A percentile compares a stretch with the other conserved stretches of the same genome.
phyloP scores from a whole-genome alignment of 139 green algal species.

The Eudorina sp. region DNA sequence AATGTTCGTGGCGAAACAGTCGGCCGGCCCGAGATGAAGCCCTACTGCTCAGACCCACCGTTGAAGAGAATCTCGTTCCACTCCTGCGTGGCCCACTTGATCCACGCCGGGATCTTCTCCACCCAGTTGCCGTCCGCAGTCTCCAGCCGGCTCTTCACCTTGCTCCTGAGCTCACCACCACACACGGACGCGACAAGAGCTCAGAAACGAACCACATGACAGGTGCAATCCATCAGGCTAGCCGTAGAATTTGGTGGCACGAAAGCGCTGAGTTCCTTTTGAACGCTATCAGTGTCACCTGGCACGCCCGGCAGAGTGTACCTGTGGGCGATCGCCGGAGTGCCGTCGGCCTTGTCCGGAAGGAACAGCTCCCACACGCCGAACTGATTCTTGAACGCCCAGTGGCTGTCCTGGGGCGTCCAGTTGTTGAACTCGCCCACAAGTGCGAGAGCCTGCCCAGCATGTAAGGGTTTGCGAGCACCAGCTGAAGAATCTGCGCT shows the following conservation, averaged over 20 bases:
- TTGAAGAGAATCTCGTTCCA: constrained; percentile 95
- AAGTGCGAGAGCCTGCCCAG: constrained; percentile 79
- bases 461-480: not conserved
- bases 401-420: constrained; percentile 85
- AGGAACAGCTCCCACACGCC: constrained; percentile 93
- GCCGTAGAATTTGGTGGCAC: too few species aligned
- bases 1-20: too few species aligned
- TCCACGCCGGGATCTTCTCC: constrained; percentile 95
- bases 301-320: too few species aligned
- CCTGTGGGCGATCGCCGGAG: constrained; percentile 84
- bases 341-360: constrained; percentile 85
- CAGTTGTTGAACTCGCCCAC: constrained; percentile 98
- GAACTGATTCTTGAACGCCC: constrained; percentile 91
- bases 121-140: constrained; percentile 82
- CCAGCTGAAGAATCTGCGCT: too few species aligned
- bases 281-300: too few species aligned
- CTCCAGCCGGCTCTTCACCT: constrained; percentile 91
- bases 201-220: too few species aligned
- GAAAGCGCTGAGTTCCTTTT: too few species aligned
- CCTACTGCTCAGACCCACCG: too few species aligned
- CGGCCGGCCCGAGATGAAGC: too few species aligned
- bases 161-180: constrained; percentile 74
- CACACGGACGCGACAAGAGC: too few species aligned
- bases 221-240: too few species aligned
- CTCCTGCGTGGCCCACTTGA: constrained; percentile 92